Base-by-base conservation (phyloP, 2,329 filamentous ascomycete species). In the Scedosporium apiospermum region DNA sequence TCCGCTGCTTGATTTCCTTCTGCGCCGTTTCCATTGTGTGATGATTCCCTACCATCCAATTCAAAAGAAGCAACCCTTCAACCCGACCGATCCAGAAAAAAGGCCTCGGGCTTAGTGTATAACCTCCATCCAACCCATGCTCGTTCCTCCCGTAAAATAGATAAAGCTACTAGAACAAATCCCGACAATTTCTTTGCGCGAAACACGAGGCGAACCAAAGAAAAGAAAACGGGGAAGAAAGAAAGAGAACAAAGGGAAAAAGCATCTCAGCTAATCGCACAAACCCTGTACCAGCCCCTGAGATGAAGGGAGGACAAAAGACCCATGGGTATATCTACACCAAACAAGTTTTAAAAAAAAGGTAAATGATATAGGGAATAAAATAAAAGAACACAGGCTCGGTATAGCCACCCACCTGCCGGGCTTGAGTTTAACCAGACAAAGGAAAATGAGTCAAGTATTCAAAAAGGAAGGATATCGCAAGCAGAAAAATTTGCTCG, bases 241-340 rank as follows among this genome's bases (percentile, higher is more conserved):
- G 16, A n/a, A 18, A 26, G 34, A 34, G 30, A 30, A 46, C 27
- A 49, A 41, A 27, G 14, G 23, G 21, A 59, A 60, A 38, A 46
- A 30, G 27, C 7, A 30, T 4, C 26, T 14, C 26, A 34, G 55
- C 26, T 34, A 41, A 34, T 34, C 26, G 27, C 55, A 58, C 26
- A 58, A 58, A 58, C 55, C 55, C 55, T 58, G 21, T 53, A 53
- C 49, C 49, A 21, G 30, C 30, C 26, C 42, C 57, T 49, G 14
- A 59, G 44, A 44, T 41, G 27, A 55, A 46, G 57, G 46, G 60
- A 18, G 55, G 6, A 44, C 49, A 49, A 27, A 44, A 61, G 46
- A 46, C 57, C 57, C 44, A 63, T 58, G 41, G 44, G 58, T 62
- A 61, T 26, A 58, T 59, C 53, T 53, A 63, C 30, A 42, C 58